Evolutionary conservation across 1,284 basidiomycete species (phyloP).

Genomic region (Leccinum variabile): DNA sequence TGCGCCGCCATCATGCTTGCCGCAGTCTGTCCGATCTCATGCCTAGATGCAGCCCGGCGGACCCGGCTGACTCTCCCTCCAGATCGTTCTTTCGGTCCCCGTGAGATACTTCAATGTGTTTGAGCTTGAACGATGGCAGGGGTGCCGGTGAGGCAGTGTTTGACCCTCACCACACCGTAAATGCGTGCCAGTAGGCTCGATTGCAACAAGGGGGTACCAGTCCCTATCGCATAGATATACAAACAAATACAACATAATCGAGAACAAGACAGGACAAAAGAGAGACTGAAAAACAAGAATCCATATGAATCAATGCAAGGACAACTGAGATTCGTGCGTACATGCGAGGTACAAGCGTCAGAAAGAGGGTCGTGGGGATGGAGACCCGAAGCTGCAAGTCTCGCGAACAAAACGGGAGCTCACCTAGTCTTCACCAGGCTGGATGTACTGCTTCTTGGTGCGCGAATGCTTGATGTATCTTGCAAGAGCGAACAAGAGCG

Average conservation of each 20-base stretch:
- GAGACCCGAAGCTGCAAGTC: conserved; percentile 14
- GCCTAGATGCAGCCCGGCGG: no score
- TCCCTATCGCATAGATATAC: conserved; percentile 13
- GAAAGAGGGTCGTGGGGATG: no score
- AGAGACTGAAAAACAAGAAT: conserved; percentile 15
- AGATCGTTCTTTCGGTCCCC: no score
- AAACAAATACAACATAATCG: conserved; percentile 20
- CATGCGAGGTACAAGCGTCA: background rate
- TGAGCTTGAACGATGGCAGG: no score
- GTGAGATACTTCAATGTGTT: no score
- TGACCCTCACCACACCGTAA: no score
- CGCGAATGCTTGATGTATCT: conserved; percentile 45
- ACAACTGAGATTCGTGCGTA: conserved; percentile 22
- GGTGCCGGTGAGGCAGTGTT: no score
- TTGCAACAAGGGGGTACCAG: no score
- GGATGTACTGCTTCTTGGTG: conserved; percentile 48
- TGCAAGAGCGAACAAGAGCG: conserved; percentile 37
- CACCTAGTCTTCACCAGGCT: conserved; percentile 59
- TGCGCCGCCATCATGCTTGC: no score
- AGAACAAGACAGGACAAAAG: conserved; percentile 5
- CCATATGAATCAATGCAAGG: conserved; percentile 27
- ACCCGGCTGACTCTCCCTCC: no score
- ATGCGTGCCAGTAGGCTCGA: no score
- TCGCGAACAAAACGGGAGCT: conserved; percentile 29
- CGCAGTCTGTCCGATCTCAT: no score